Conservation (phyloP, 73 alveolate species). For the Paramecium primaurelia region DNA sequence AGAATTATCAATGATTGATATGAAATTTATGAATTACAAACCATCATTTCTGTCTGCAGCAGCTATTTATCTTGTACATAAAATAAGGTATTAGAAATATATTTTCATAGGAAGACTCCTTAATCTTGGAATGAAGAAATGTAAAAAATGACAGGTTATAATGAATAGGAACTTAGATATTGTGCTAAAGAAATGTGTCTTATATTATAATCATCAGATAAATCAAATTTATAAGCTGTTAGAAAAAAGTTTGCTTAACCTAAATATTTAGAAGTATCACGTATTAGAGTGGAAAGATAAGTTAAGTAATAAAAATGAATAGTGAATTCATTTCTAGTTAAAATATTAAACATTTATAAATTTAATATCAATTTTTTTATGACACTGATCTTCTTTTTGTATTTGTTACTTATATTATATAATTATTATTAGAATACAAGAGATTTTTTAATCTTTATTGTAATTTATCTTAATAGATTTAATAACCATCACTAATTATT, state of each 20-base stretch:
- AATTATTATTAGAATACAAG: neutral
- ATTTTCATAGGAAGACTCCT: neutral
- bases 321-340: neutral
- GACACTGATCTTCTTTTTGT: constrained; percentile 10
- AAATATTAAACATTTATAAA: neutral
- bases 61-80: constrained; percentile 48
- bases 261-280: constrained; percentile 72
- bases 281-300: constrained; percentile 61
- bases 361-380: neutral
- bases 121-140: constrained; percentile 36
- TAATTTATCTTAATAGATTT: neutral
- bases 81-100: constrained; percentile 46
- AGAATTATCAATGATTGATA: constrained; percentile 67
- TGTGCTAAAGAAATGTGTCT: constrained; percentile 70
- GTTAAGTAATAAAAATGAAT: neutral
- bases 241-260: constrained; percentile 74
- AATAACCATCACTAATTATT: neutral
- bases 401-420: neutral
- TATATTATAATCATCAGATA: constrained; percentile 2
- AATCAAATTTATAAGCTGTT: constrained; percentile 68
- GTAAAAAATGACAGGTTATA: constrained; percentile 61
- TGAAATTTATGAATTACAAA: constrained; percentile 63
- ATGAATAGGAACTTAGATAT: constrained; percentile 48
- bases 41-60: constrained; percentile 68
- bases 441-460: neutral